phyloP scores from a whole-genome alignment of 2,329 filamentous ascomycete genomes.

The Penicillium nordicum region DNA sequence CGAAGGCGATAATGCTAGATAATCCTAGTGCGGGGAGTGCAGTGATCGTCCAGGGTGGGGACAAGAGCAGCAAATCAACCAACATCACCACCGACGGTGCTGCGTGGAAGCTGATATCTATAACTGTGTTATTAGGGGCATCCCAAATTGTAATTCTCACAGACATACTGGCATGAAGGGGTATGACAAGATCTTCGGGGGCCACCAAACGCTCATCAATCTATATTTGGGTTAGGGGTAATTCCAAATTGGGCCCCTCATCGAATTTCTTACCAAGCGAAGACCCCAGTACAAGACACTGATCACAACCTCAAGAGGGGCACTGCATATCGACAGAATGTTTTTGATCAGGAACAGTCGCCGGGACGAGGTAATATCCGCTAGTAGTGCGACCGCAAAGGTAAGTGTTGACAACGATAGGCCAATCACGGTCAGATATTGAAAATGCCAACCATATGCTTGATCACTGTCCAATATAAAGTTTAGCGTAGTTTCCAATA shows the following conservation, averaged over 20 bases:
- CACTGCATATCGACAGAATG: constrained; percentile 53
- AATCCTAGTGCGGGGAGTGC: constrained; percentile 50
- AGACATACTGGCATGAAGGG: constrained; percentile 36
- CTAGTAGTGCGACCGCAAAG: constrained; percentile 52
- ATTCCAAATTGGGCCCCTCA: neutral
- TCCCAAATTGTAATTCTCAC: constrained; percentile 23
- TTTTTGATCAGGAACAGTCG: constrained; percentile 58
- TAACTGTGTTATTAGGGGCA: neutral
- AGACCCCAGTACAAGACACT: constrained; percentile 60
- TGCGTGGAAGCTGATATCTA: constrained; percentile 50
- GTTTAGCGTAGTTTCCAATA: neutral
- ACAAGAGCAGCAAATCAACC: constrained; percentile 56
- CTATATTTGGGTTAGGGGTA: constrained; percentile 21
- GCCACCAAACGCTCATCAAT: constrained; percentile 50
- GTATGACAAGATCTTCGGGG: constrained; percentile 42
- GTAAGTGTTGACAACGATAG: constrained; percentile 54
- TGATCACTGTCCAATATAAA: constrained; percentile 44
- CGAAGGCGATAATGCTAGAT: constrained; percentile 52
- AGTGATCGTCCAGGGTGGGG: constrained; percentile 59
- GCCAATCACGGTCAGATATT: constrained; percentile 63
- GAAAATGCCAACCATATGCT: constrained; percentile 63
- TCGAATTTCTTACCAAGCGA: constrained; percentile 41
- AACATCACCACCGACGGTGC: constrained; percentile 53
- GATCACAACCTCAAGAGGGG: constrained; percentile 60
- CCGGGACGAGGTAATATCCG: constrained; percentile 53